Percentiles rank a stretch among this genome's conserved stretches.
Conservation (phyloP, 495 filamentous ascomycete genomes). For the Parathielavia appendiculata region DNA sequence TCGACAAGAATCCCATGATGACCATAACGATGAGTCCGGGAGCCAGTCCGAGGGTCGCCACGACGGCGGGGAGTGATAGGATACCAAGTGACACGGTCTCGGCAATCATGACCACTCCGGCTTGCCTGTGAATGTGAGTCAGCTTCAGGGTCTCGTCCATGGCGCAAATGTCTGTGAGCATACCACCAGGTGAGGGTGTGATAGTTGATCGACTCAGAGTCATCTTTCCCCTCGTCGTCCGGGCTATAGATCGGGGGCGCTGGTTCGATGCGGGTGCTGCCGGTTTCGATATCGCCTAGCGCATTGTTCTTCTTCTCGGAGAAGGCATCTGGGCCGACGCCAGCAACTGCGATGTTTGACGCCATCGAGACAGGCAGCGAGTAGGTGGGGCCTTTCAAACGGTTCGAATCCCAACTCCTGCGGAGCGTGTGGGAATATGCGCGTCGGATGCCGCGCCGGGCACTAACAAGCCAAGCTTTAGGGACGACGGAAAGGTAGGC, state of each 20-base stretch:
- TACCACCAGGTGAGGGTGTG: conserved; percentile 23
- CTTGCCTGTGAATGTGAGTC: conserved; percentile 17
- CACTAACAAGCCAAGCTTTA: conserved; percentile 8
- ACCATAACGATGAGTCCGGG: conserved; percentile 16
- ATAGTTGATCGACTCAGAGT: conserved; percentile 17
- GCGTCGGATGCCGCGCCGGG: conserved; percentile 5
- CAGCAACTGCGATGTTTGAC: conserved; percentile 6
- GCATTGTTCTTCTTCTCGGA: conserved; percentile 7
- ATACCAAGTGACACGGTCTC: conserved; percentile 23
- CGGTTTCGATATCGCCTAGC: background rate
- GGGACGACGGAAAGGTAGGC: background rate
- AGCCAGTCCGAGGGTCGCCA: conserved; percentile 18
- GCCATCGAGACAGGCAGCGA: conserved; percentile 2
- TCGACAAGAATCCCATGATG: conserved; percentile 15
- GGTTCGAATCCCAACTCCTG: background rate
- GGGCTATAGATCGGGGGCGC: background rate
- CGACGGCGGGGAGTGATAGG: conserved; percentile 20
- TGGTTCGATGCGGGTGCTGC: background rate
- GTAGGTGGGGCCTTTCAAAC: background rate
- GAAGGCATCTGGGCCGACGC: background rate
- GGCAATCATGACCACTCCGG: conserved; percentile 20
- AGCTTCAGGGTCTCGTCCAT: background rate
- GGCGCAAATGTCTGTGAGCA: background rate
- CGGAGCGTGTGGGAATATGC: background rate
- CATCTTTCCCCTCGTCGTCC: background rate